Conservation (phyloP, 1,139 yeast genomes). For the Magnusiomyces tetraspermus region DNA sequence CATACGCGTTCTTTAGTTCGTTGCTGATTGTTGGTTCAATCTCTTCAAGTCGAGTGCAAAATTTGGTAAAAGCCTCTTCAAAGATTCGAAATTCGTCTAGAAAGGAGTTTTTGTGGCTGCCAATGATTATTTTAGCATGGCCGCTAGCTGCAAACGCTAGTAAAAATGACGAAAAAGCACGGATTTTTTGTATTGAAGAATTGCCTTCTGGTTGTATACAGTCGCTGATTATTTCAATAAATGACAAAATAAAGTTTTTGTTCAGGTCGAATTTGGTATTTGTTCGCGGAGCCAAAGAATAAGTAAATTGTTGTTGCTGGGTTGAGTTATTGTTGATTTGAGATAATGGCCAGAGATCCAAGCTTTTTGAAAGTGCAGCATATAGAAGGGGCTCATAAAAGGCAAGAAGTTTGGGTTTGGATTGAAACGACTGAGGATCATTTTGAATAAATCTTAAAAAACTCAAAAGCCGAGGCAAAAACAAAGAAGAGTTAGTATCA, state of each 20-base stretch:
- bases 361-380: slow-evolving; percentile 11
- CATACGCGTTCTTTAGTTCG: slow-evolving; percentile 3
- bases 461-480: slow-evolving; percentile 19
- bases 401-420: neutral
- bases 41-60: neutral
- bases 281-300: neutral
- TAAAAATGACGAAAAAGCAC: slow-evolving; percentile 7
- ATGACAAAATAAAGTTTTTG: slow-evolving; percentile 3
- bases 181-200: slow-evolving; percentile 3
- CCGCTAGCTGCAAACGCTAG: slow-evolving; percentile 8
- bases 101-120: slow-evolving; percentile 5
- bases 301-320: neutral
- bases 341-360: slow-evolving; percentile 9
- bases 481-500: slow-evolving; percentile 25
- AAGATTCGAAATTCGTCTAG: slow-evolving; percentile 8
- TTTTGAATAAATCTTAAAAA: slow-evolving; percentile 11
- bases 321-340: neutral
- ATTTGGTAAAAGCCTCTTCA: slow-evolving; percentile 5
- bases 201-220: neutral
- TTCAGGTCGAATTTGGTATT: slow-evolving; percentile 1
- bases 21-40: slow-evolving; percentile 7
- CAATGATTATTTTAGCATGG: slow-evolving; percentile 4
- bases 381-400: slow-evolving; percentile 10
- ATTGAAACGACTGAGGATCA: neutral
- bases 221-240: slow-evolving; percentile 8